phyloP scores from a whole-genome alignment of 495 filamentous ascomycete genomes.

The Trichoderma reesei region DNA sequence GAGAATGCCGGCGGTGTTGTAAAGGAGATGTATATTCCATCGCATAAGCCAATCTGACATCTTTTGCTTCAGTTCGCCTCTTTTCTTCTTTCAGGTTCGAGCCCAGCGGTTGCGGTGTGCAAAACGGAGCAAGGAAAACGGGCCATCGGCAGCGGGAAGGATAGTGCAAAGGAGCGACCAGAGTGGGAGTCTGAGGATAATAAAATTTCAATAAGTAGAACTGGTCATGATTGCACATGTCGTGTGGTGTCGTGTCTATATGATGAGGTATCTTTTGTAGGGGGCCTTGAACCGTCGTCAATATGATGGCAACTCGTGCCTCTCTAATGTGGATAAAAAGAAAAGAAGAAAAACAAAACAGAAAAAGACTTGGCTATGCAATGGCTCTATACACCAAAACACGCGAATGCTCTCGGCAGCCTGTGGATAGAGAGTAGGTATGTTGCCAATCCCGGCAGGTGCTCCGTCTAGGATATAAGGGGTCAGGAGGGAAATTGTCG shows the following conservation, averaged over 20 bases:
- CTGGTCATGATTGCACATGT: constrained; percentile 3
- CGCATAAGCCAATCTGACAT: background rate
- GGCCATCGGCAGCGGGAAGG: background rate
- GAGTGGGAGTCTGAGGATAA: background rate
- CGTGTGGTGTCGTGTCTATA: constrained; percentile 11
- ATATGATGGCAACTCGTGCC: constrained; percentile 6
- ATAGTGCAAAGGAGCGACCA: background rate
- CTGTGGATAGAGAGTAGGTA: background rate
- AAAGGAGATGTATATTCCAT: background rate
- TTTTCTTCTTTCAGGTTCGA: background rate
- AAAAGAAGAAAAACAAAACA: background rate
- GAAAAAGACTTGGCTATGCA: constrained; percentile 7
- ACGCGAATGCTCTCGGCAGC: background rate
- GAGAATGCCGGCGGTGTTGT: background rate
- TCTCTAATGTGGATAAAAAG: background rate
- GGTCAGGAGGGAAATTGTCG: background rate
- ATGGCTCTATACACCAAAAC: constrained; percentile 9
- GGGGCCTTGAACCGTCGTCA: constrained; percentile 6
- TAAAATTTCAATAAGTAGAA: background rate
- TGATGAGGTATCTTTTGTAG: constrained; percentile 1
- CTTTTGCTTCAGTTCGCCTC: background rate
- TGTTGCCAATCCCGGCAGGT: background rate
- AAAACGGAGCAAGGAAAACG: background rate
- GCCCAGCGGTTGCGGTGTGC: background rate
- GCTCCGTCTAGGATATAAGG: background rate